Evolutionary conservation across 345 rosid species (phyloP).

Genomic region (Sisymbrium altissimum): DNA sequence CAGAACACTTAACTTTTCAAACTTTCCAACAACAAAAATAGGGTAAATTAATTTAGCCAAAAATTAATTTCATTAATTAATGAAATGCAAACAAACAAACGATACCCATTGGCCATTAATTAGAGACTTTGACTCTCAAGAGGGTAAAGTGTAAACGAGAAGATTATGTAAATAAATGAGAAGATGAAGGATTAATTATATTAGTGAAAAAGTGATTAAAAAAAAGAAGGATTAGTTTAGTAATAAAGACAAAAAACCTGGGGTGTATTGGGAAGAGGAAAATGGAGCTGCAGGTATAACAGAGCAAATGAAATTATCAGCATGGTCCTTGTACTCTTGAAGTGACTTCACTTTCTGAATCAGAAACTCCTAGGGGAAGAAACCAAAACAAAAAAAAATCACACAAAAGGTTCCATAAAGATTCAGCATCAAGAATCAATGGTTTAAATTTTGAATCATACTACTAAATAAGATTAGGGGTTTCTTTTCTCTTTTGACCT

Average conservation of each 20-base stretch:
- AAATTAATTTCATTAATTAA: too few relatives aligned
- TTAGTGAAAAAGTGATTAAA: too few relatives aligned
- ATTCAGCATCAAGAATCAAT: background rate
- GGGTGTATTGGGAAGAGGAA: constrained; percentile 83
- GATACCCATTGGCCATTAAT: too few relatives aligned
- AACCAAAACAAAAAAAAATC: background rate
- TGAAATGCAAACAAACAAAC: too few relatives aligned
- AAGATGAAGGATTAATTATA: background rate
- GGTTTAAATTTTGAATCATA: background rate
- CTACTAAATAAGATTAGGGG: background rate
- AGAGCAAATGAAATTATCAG: constrained; percentile 91
- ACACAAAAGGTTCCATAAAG: background rate
- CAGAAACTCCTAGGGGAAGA: constrained; percentile 56
- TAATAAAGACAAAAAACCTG: constrained; percentile 38
- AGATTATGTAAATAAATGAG: background rate
- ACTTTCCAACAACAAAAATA: too few relatives aligned
- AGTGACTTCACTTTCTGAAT: constrained; percentile 66
- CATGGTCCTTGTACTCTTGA: constrained; percentile 82
- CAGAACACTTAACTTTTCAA: too few relatives aligned
- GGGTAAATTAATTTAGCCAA: too few relatives aligned
- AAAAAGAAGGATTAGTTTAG: background rate
- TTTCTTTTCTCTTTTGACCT: constrained; percentile 32
- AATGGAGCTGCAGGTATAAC: constrained; percentile 73
- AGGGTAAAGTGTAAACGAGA: too few relatives aligned
- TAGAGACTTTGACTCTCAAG: too few relatives aligned